A percentile compares a stretch with the other conserved stretches of the same genome.
Conservation (phyloP, 2,329 filamentous ascomycete genomes). For the Cadophora sp. region DNA sequence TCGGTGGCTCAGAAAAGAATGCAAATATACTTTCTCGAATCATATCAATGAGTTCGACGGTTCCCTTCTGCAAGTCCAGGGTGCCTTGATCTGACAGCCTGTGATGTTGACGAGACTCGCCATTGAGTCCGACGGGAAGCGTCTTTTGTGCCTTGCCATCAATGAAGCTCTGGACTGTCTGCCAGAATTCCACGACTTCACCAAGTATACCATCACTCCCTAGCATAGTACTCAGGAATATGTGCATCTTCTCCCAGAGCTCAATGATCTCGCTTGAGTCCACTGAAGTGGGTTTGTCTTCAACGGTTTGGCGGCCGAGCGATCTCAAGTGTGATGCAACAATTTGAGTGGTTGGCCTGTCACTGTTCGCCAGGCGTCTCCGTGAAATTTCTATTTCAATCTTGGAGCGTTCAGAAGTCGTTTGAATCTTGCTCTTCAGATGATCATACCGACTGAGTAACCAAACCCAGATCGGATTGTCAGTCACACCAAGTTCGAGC, state of each 20-base stretch:
- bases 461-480: slow-evolving; percentile 98
- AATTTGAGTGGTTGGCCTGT: slow-evolving; percentile 72
- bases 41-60: slow-evolving; percentile 81
- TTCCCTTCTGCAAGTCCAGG: slow-evolving; percentile 75
- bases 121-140: slow-evolving; percentile 81
- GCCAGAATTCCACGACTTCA: slow-evolving; percentile 93
- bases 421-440: slow-evolving; percentile 83
- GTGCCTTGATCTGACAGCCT: slow-evolving; percentile 75
- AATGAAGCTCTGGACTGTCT: slow-evolving; percentile 88
- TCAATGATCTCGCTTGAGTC: slow-evolving; percentile 84
- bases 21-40: slow-evolving; percentile 79
- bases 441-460: slow-evolving; percentile 88
- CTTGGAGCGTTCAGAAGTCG: slow-evolving; percentile 82
- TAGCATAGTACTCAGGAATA: slow-evolving; percentile 76
- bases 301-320: slow-evolving; percentile 70
- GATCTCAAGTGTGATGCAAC: slow-evolving; percentile 80
- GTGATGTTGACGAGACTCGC: slow-evolving; percentile 82
- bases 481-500: slow-evolving; percentile 91
- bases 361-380: slow-evolving; percentile 75
- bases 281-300: slow-evolving; percentile 67
- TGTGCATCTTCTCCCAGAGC: slow-evolving; percentile 88
- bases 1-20: slow-evolving; percentile 87
- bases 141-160: slow-evolving; percentile 82
- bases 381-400: slow-evolving; percentile 92
- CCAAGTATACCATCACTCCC: slow-evolving; percentile 83